These are phyloP conservation scores for Teratosphaeriaceae sp. DNA, from an alignment of 2,329 filamentous ascomycete genomes.

Conservation along the genomic window DNA sequence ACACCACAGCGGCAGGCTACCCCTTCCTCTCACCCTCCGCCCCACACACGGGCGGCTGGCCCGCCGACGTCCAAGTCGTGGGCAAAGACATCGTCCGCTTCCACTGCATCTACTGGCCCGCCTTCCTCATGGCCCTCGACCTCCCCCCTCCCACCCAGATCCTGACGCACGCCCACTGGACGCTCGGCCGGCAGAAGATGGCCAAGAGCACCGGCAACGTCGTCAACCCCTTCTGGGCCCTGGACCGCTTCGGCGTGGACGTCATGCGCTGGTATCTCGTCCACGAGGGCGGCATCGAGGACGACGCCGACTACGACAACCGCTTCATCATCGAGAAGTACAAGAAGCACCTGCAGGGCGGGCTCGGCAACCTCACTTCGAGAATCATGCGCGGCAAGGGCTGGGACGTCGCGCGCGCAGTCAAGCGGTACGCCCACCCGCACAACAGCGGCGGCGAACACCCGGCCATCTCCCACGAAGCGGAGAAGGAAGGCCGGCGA, in stretches of 20 bases:
- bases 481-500: constrained; percentile 2
- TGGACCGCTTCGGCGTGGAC: constrained; percentile 83
- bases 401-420: constrained; percentile 49
- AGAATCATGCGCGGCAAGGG: constrained; percentile 52
- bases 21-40: constrained; percentile 66
- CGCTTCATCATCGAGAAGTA: constrained; percentile 66
- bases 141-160: constrained; percentile 73
- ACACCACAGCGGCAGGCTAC: constrained; percentile 81
- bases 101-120: constrained; percentile 97
- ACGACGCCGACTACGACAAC: constrained; percentile 85
- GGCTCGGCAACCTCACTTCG: constrained; percentile 72
- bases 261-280: constrained; percentile 84
- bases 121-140: constrained; percentile 81
- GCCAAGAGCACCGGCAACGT: constrained; percentile 93
- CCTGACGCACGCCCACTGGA: constrained; percentile 92
- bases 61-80: constrained; percentile 83
- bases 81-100: constrained; percentile 97
- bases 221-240: constrained; percentile 86
- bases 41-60: constrained; percentile 66
- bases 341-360: constrained; percentile 68
- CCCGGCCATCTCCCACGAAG: constrained; percentile 8
- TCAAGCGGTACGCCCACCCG: constrained; percentile 22
- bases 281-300: constrained; percentile 65
- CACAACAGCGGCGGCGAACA: constrained; percentile 5
- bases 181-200: constrained; percentile 87